Base-by-base conservation (phyloP, 305 asterid genomes). In the Fraxinus ornus region DNA sequence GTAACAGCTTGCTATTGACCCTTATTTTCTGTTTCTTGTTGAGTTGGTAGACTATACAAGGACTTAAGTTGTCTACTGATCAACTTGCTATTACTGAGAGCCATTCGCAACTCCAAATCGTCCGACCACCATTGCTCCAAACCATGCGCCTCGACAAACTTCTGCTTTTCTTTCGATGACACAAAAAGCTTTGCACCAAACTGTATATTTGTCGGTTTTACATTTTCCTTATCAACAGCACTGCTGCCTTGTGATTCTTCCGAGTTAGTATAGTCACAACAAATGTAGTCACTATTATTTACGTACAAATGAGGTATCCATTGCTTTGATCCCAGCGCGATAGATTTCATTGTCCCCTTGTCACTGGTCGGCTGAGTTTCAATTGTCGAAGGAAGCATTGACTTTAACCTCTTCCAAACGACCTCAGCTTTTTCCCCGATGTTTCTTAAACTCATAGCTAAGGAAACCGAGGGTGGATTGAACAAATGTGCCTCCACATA, bases 51-150 rank as follows among this genome's bases (percentile, higher is more conserved):
- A 83, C 93, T 91, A 80, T 97, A 90, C 88, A 97, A 83, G 0
- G 98, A 93, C 88, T 94, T 92, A 62, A 97, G 89, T 89, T 97
- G 99, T 87, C 94, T 87, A 33, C 96, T 91, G 22, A 97, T 94
- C 86, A 97, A 86, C 92, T 92, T 97, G 83, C 98, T 97, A 78
- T 89, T 91, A 30, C 87, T 89, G 2, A 92, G 66, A 19, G 97
- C 98, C 94, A 86, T 87, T 86, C 89, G 92, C 49, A 94, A 81
- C 55, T 94, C 96, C 93, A 97, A 89, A 21, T 93, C 98, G 81
- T 94, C 97, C 1, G 97, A 91, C 99, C 99, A 97, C 99, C 99
- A 97, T 80, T 97, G 99, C 85, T 97, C 99, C 90, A 97, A 79
- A 1, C 98, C 97, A 44, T 97, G 99, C 2, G 99, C 99, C 83